These are phyloP conservation scores for Vigna unguiculata DNA, from an alignment of 306 rosid genomes.

Conservation along the genomic window DNA sequence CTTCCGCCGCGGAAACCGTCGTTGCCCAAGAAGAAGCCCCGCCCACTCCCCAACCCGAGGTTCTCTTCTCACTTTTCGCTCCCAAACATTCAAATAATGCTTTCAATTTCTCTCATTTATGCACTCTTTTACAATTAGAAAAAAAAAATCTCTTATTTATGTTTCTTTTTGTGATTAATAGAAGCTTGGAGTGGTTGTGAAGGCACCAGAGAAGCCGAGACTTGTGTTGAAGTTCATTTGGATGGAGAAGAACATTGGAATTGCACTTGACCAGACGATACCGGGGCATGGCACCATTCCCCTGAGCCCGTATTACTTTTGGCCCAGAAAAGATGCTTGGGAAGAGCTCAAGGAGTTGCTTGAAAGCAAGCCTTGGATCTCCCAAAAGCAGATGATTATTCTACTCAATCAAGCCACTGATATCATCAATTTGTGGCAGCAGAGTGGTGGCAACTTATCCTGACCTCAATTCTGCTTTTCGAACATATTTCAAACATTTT, in stretches of 20 bases:
- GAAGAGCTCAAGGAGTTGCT: slow-evolving; percentile 96
- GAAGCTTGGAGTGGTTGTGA: slow-evolving; percentile 94
- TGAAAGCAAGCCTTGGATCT: slow-evolving; percentile 97
- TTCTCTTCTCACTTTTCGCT: background rate
- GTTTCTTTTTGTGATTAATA: slow-evolving; percentile 38
- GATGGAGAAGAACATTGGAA: slow-evolving; percentile 99
- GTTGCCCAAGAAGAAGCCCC: slow-evolving; percentile 56
- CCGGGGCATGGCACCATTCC: slow-evolving; percentile 92
- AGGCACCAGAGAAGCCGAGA: slow-evolving; percentile 78
- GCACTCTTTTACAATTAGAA: background rate
- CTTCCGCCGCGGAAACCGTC: slow-evolving; percentile 40
- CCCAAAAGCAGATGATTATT: slow-evolving; percentile 96
- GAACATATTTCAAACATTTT: background rate
- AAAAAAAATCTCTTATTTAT: background rate
- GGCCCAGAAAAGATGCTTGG: slow-evolving; percentile 99
- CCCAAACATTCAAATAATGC: too few species aligned
- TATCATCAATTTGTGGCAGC: slow-evolving; percentile 98
- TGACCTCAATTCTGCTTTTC: slow-evolving; percentile 44
- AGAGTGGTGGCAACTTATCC: slow-evolving; percentile 89
- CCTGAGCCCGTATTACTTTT: slow-evolving; percentile 93
- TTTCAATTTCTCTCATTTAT: slow-evolving; percentile 1
- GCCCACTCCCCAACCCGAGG: slow-evolving; percentile 49
- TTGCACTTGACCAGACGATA: slow-evolving; percentile 81
- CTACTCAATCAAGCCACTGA: slow-evolving; percentile 99
- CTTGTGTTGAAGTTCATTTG: slow-evolving; percentile 91